Base-by-base conservation (phyloP, 352 stramenopile species). In the Pythium sp. region DNA sequence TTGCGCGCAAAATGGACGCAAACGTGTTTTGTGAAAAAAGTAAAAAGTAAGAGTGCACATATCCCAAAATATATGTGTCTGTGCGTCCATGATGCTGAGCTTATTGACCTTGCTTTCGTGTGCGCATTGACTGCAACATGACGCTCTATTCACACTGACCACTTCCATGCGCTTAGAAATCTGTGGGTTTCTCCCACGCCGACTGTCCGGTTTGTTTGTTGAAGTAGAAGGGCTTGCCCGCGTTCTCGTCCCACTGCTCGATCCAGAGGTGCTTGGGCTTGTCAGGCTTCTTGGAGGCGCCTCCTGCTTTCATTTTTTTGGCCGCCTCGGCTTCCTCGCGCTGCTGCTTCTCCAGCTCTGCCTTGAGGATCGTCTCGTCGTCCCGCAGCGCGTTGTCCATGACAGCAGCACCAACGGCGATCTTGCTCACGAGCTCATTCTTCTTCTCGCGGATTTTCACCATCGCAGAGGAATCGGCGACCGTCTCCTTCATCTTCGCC, bases 171-270 rank as follows among this genome's bases (percentile, higher is more conserved):
- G 15, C 6, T 38, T 46, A 68, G 11, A 94, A 83, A 38, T 92
- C 87, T 0, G 55, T 51, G 0, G 89, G 89, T 73, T 92, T 92
- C 24, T 93, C 86, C 86, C 86, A 97, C 6, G 84, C 80, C 24
- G 87, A 93, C 67, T 93, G 26, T 22, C 86, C 84, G 8, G 86
- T 96, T 71, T 93, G 79, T 64, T 89, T 89, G 77, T 97, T 94
- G 61, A 82, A 96, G 82, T 97, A 97, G 65, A 94, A 97, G 5
- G 83, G 78, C 68, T 94, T 93, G 57, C 85, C 84, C 26, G 76
- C 64, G 28, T 62, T 74, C 38, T 92, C 86, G 71, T 96, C 87
- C 82, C 86, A 93, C 68, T 93, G 79, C 71, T 94, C 84, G 20
- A 93, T 75, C 89, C 89, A 96, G 18, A 72, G 47, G 2, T 69